Conservation (phyloP, 768 basidiomycete species). For the Gelatoporia subvermispora region DNA sequence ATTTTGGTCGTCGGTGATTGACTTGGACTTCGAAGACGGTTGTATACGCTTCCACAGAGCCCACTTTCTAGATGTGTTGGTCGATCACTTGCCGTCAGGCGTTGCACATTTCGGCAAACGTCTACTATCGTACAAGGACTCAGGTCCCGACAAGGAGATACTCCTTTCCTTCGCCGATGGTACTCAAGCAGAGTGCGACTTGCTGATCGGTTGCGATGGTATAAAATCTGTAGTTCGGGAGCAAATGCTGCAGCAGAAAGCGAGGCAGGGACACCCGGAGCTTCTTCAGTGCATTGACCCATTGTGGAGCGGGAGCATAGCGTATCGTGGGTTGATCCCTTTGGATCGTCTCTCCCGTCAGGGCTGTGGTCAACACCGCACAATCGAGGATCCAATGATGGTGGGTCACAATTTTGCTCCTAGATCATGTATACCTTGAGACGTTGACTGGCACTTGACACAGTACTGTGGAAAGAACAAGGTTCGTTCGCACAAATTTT, state of each 20-base stretch:
- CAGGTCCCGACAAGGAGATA: background rate
- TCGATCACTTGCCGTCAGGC: slow-evolving; percentile 21
- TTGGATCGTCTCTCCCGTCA: slow-evolving; percentile 26
- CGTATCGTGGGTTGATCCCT: slow-evolving; percentile 43
- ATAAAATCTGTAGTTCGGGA: slow-evolving; percentile 28
- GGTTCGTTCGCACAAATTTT: slow-evolving; percentile 19
- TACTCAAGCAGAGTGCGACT: slow-evolving; percentile 23
- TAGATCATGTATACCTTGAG: too few species aligned
- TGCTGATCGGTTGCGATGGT: slow-evolving; percentile 29
- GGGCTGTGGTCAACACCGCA: slow-evolving; percentile 23
- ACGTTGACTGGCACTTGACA: too few species aligned
- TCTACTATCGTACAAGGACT: slow-evolving; percentile 15
- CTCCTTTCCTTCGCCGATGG: slow-evolving; percentile 23
- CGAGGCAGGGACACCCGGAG: slow-evolving; percentile 12
- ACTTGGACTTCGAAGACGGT: slow-evolving; percentile 12
- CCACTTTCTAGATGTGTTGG: slow-evolving; percentile 41
- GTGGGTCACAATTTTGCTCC: slow-evolving; percentile 20
- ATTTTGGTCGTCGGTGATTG: background rate
- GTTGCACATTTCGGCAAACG: slow-evolving; percentile 29
- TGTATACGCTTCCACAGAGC: slow-evolving; percentile 44
- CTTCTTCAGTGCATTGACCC: slow-evolving; percentile 35
- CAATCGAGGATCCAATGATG: slow-evolving; percentile 39
- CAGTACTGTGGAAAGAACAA: slow-evolving; percentile 47
- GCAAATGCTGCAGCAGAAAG: slow-evolving; percentile 25
- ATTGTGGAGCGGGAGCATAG: slow-evolving; percentile 41